A percentile compares a stretch with the other conserved stretches of the same genome.
Evolutionary conservation across 1,284 basidiomycete species (phyloP).

Genomic region (Ustilago hordei): DNA sequence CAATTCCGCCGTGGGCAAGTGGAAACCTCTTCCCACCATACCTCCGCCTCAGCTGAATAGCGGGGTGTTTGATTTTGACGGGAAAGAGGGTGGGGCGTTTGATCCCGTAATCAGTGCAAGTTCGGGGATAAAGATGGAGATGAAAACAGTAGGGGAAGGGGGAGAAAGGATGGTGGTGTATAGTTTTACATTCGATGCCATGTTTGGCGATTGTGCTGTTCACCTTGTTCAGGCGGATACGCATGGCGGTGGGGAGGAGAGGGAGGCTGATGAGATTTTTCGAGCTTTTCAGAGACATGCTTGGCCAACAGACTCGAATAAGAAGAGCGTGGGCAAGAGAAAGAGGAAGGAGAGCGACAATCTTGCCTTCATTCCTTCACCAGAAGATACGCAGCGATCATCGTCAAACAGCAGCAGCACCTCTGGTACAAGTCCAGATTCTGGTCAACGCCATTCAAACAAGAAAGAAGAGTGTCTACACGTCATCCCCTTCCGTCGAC

Average conservation of each 20-base stretch:
- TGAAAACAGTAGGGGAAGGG: background rate
- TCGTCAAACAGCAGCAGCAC: background rate
- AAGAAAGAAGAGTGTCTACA: background rate
- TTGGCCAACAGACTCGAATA: slow-evolving; percentile 18
- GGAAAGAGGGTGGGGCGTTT: slow-evolving; percentile 1
- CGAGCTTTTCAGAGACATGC: slow-evolving; percentile 20
- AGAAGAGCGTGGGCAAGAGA: background rate
- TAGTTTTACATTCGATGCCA: slow-evolving; percentile 24
- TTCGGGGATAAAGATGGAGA: slow-evolving; percentile 16
- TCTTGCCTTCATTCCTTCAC: background rate
- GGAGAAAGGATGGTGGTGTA: slow-evolving; percentile 22
- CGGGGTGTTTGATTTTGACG: slow-evolving; percentile 14
- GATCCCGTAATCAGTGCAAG: slow-evolving; percentile 28
- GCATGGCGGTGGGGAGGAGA: slow-evolving; percentile 13
- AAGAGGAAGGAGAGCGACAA: background rate
- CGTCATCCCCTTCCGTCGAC: slow-evolving; percentile 41
- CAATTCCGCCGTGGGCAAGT: slow-evolving; percentile 12
- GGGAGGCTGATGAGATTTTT: slow-evolving; percentile 32
- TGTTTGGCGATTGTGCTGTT: slow-evolving; percentile 39
- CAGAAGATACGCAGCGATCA: background rate
- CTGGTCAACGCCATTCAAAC: background rate
- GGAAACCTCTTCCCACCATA: slow-evolving; percentile 20
- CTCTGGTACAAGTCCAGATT: background rate
- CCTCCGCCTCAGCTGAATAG: slow-evolving; percentile 11
- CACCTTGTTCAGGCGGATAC: slow-evolving; percentile 45